Percentiles rank a stretch among this genome's conserved stretches.
Conservation (phyloP, 441 rosid genomes). For the Euphorbia schlechtendalii region DNA sequence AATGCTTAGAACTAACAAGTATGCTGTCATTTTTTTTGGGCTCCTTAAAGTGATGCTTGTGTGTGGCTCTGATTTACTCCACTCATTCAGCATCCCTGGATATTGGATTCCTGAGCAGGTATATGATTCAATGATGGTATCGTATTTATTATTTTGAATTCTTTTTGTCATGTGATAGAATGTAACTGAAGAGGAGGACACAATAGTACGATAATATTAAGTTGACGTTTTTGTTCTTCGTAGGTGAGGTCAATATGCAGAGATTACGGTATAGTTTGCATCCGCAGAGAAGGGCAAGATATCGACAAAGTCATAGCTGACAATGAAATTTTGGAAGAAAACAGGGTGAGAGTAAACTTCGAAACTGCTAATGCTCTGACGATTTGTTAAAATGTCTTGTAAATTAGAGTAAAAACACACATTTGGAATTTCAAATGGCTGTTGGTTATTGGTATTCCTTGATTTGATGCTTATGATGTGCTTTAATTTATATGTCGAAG, state of each 20-base stretch:
- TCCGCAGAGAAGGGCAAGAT: slow-evolving; percentile 74
- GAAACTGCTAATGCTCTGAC: no score
- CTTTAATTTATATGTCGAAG: slow-evolving; percentile 9
- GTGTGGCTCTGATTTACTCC: slow-evolving; percentile 87
- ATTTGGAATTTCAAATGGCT: not conserved
- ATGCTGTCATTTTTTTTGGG: slow-evolving; percentile 28
- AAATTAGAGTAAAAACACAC: no score
- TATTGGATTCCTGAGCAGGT: slow-evolving; percentile 90
- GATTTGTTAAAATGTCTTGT: no score
- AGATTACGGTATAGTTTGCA: slow-evolving; percentile 79
- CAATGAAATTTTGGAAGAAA: slow-evolving; percentile 47
- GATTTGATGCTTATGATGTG: not conserved
- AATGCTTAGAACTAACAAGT: not conserved
- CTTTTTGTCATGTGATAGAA: no score
- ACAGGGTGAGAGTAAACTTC: slow-evolving; percentile 32
- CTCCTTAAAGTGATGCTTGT: slow-evolving; percentile 73
- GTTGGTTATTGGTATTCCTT: not conserved
- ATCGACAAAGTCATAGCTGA: slow-evolving; percentile 43
- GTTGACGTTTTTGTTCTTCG: not conserved
- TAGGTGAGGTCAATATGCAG: slow-evolving; percentile 60
- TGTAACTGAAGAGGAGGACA: no score
- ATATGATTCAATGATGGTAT: slow-evolving; percentile 4
- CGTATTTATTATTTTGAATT: no score
- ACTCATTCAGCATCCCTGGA: slow-evolving; percentile 72
- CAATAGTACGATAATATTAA: no score